These are phyloP conservation scores for Diutina neorugosa DNA, from an alignment of 1,139 yeast genomes.

Conservation along the genomic window DNA sequence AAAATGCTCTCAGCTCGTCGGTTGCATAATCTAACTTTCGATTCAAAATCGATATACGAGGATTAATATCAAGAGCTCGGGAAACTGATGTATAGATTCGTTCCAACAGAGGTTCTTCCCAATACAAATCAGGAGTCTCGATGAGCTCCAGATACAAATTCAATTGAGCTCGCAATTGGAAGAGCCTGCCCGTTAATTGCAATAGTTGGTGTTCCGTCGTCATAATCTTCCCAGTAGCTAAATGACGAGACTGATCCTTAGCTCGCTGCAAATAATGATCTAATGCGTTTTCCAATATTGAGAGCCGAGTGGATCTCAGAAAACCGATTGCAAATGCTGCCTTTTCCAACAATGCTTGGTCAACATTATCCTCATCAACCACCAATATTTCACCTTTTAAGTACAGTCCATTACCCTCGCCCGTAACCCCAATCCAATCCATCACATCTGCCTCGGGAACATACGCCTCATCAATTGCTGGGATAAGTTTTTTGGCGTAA, in stretches of 20 bases:
- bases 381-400: conserved; percentile 63
- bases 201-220: conserved; percentile 54
- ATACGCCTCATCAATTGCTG: conserved; percentile 26
- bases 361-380: conserved; percentile 36
- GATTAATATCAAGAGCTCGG: conserved; percentile 57
- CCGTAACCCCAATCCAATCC: conserved; percentile 57
- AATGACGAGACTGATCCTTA: not conserved
- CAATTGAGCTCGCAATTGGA: conserved; percentile 66
- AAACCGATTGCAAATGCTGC: conserved; percentile 85
- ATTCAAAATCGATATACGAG: conserved; percentile 69
- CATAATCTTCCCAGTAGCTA: conserved; percentile 23
- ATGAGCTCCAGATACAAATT: conserved; percentile 81
- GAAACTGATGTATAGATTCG: conserved; percentile 61
- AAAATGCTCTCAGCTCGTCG: conserved; percentile 71
- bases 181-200: conserved; percentile 58
- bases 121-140: conserved; percentile 85
- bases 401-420: conserved; percentile 20
- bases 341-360: conserved; percentile 52
- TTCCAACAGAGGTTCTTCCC: conserved; percentile 85
- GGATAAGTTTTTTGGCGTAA: not conserved
- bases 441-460: conserved; percentile 71
- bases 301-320: conserved; percentile 74
- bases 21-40: conserved; percentile 82
- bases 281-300: conserved; percentile 60
- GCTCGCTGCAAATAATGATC: conserved; percentile 22